Evolutionary conservation across 1,284 basidiomycete genomes (phyloP).

Genomic region (Cystobasidium sp.): DNA sequence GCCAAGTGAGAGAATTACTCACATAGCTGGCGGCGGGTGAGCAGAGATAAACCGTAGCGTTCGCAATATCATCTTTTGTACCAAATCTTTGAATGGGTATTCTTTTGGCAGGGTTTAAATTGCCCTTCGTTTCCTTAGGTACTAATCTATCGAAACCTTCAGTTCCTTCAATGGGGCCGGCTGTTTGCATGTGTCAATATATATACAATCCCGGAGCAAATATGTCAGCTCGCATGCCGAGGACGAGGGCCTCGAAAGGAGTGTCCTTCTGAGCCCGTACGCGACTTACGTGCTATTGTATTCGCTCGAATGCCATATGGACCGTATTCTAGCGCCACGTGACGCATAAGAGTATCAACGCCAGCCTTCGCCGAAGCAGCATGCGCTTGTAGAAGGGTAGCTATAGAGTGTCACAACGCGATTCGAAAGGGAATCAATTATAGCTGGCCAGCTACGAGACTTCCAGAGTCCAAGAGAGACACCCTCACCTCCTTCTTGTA

Average conservation of each 20-base stretch:
- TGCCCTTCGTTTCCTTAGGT: constrained; percentile 56
- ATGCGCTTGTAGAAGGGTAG: constrained; percentile 86
- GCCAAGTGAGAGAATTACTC: too few relatives aligned
- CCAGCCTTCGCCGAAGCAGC: constrained; percentile 94
- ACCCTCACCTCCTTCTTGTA: constrained; percentile 63
- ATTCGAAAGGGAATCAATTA: too few relatives aligned
- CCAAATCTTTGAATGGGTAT: constrained; percentile 72
- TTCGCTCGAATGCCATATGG: constrained; percentile 92
- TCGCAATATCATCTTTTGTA: constrained; percentile 73
- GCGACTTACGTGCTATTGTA: constrained; percentile 61
- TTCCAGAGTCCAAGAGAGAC: too few relatives aligned
- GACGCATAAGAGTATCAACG: constrained; percentile 82
- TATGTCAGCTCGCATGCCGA: too few relatives aligned
- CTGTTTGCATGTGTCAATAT: constrained; percentile 32
- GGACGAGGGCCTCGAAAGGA: too few relatives aligned
- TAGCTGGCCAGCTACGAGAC: too few relatives aligned
- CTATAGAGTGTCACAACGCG: constrained; percentile 56
- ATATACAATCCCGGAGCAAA: too few relatives aligned
- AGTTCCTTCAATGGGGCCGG: constrained; percentile 74
- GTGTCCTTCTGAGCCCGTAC: too few relatives aligned
- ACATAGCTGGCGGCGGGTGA: constrained; percentile 75
- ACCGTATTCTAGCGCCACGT: constrained; percentile 89
- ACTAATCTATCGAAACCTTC: constrained; percentile 80
- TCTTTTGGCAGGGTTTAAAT: constrained; percentile 38
- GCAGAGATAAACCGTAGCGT: constrained; percentile 83